Evolutionary conservation across 2,329 filamentous ascomycete genomes (phyloP), one percentile per base, ranked within the genome.

Genomic region (Penicillium verrucosum): DNA sequence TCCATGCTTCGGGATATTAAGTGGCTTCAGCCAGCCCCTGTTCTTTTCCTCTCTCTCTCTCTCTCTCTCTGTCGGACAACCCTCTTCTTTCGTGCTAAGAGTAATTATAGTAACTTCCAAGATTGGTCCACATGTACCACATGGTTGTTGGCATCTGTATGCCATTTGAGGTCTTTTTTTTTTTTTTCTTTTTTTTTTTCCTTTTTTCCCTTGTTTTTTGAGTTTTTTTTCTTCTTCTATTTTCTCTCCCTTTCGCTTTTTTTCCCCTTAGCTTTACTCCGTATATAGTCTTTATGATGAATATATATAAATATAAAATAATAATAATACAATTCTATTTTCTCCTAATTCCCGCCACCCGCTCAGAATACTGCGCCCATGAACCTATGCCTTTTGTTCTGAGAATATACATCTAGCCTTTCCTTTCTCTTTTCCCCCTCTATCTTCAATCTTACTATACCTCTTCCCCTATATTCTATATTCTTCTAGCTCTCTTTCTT

Each of bases 61-160:
- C 32, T 32, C 8, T 32, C 11, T 40, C 12, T 36, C 18, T 18
- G 18, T 27, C 34, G 42, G 18, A 23, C 11, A 27, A 27, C 30
- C 37, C 51, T 47, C n/a, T 32, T 12, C 11, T 11, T 12, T 11
- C 9, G 29, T 21, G 10, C 10, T n/a, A 16, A 49, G 14, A 27
- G 27, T 57, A 64, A 62, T 62, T 61, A 61, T 55, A 63, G 52
- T 32, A 51, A 29, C 51, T 57, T 60, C 23, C 5, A 27, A 11
- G 23, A n/a, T n/a, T n/a, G 44, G 29, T 46, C 68, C 68, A 70
- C 67, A 70, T 70, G 68, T 18, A 18, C 18, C 21, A 21, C 21
- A 21, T 21, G 21, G 21, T 21, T 21, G 68, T 70, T 70, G 68
- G 67, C 67, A 71, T 56, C 64, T 69, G 65, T 63, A 65, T 61